These are phyloP conservation scores for Nymphaea colorata DNA, from an alignment of 164 flowering plant genomes.

Conservation along the genomic window DNA sequence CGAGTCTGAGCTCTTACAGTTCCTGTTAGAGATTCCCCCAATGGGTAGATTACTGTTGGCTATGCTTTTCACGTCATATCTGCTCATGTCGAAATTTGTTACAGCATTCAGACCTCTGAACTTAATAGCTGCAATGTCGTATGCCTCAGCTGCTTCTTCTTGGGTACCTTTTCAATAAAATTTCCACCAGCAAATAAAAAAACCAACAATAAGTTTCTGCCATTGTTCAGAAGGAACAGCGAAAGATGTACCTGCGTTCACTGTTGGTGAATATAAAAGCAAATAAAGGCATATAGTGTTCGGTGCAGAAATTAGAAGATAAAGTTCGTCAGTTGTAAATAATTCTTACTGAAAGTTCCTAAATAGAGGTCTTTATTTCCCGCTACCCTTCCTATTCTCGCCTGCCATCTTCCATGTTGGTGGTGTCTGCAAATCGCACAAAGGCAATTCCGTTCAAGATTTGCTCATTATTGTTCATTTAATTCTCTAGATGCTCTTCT, in stretches of 20 bases:
- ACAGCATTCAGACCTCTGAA: conserved; percentile 78
- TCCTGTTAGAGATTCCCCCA: conserved; percentile 35
- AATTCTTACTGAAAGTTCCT: conserved; percentile 67
- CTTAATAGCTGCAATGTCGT: conserved; percentile 81
- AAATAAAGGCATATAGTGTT: not conserved
- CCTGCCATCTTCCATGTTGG: conserved; percentile 93
- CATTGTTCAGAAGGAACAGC: not conserved
- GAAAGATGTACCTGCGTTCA: not conserved
- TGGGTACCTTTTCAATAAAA: conserved; percentile 39
- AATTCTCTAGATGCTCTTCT: not conserved
- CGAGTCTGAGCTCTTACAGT: conserved; percentile 29
- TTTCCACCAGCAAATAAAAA: not conserved
- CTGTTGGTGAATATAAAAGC: not conserved
- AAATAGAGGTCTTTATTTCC: conserved; percentile 88
- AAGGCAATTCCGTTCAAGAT: conserved; percentile 1
- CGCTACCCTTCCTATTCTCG: conserved; percentile 82
- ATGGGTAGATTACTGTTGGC: conserved; percentile 62
- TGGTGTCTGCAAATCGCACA: conserved; percentile 43
- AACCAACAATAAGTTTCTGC: not conserved
- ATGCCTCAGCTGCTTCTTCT: conserved; percentile 90
- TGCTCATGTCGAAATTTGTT: conserved; percentile 77
- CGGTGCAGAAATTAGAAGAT: not conserved
- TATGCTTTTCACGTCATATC: conserved; percentile 70
- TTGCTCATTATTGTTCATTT: not conserved
- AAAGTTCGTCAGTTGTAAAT: not conserved